phyloP scores from a whole-genome alignment of 2,329 filamentous ascomycete genomes.

The Bretziella fagacearum region DNA sequence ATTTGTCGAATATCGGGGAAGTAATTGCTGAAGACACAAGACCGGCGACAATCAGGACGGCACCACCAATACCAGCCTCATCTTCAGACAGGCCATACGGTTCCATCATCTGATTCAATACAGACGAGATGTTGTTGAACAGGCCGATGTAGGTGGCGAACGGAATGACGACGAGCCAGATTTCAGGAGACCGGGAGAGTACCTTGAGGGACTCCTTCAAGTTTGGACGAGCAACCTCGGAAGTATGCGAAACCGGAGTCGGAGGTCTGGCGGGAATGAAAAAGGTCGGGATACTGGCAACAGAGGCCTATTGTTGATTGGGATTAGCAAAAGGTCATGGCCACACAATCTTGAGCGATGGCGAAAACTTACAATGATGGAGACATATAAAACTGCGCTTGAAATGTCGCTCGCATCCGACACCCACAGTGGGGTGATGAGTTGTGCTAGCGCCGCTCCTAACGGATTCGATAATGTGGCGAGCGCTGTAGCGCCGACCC shows the following conservation, averaged over 20 bases:
- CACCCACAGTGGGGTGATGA: constrained; percentile 68
- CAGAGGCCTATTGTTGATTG: constrained; percentile 31
- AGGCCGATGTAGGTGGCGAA: constrained; percentile 74
- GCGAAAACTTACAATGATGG: constrained; percentile 52
- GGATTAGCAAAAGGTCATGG: neutral
- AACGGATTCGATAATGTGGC: constrained; percentile 78
- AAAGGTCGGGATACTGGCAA: constrained; percentile 56
- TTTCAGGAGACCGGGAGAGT: constrained; percentile 44
- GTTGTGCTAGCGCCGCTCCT: constrained; percentile 72
- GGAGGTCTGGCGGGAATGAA: constrained; percentile 65
- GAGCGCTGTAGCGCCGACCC: constrained; percentile 74
- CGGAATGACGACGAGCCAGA: constrained; percentile 68
- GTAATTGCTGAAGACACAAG: constrained; percentile 59
- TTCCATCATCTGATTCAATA: constrained; percentile 76
- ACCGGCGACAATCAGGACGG: constrained; percentile 74
- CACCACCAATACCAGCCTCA: constrained; percentile 78
- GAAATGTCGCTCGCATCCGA: constrained; percentile 47
- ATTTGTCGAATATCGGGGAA: constrained; percentile 70
- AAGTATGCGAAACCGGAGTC: constrained; percentile 56
- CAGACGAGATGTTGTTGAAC: constrained; percentile 81
- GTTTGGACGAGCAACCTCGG: constrained; percentile 37
- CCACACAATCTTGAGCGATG: neutral
- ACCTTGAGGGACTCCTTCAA: constrained; percentile 35
- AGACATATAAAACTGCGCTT: constrained; percentile 66
- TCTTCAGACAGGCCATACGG: constrained; percentile 75